Evolutionary conservation across 1,284 basidiomycete genomes (phyloP).

Genomic region (Trametes pubescens): DNA sequence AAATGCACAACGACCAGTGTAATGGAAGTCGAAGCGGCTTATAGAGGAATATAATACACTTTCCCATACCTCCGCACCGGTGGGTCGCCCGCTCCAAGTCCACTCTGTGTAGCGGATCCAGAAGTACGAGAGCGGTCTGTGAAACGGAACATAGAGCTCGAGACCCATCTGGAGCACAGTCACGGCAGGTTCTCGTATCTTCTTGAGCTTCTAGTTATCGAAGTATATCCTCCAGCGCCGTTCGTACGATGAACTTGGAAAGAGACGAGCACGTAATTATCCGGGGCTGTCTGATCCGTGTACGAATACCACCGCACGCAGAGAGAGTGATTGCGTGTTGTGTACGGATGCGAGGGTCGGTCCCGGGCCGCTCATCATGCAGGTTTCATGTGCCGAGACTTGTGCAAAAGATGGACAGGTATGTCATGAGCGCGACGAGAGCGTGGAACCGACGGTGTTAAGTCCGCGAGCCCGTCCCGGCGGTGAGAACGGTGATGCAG

Average conservation of each 20-base stretch:
- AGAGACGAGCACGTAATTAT: neutral
- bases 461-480: neutral
- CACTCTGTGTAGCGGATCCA: too few species aligned
- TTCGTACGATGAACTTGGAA: neutral
- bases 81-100: too few species aligned
- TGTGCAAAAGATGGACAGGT: neutral
- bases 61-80: neutral
- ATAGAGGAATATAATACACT: too few species aligned
- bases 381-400: neutral
- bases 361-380: neutral
- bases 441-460: neutral
- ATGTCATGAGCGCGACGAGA: neutral
- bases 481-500: neutral
- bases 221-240: neutral
- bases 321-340: too few species aligned
- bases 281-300: neutral
- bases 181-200: neutral
- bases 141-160: neutral
- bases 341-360: neutral
- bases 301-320: neutral
- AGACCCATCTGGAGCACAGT: neutral
- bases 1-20: neutral
- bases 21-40: too few species aligned
- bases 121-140: neutral
- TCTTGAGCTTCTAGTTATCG: neutral